Evolutionary conservation across 768 basidiomycete species (phyloP), one percentile per base, ranked within the genome.

Genomic region (Psilocybe cubensis): DNA sequence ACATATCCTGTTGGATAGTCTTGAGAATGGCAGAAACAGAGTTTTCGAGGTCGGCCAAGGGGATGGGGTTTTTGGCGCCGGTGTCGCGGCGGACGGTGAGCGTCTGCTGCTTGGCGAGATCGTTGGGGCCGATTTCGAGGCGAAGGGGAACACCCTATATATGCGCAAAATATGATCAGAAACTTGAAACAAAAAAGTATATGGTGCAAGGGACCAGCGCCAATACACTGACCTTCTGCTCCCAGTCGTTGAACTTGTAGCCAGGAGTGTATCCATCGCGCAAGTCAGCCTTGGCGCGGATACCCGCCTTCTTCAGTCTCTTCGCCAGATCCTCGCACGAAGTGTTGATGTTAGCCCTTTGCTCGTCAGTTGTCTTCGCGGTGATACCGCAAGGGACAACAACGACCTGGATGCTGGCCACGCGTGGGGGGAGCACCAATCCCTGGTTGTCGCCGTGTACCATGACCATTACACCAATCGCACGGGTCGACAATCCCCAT

Each of bases 221-320:
- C 9, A 40, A 45, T 35, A 11, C 54, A 58, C 74, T 45, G 59
- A 91, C 94, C 86, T 96, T 93, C 75, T 98, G 90, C 78, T 99
- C 97, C 95, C 96, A 98, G 67, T 98, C 94, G 70, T 98, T 97
- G 80, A 97, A 99, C 77, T 99, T 99, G 79, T 90, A 98, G 27
- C 97, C 97, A 8, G 97, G 97, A 27, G 96, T 98, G 74, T 98
- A 97, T 7, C 92, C 94, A 3, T 98, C 97, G 57, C 96, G 79
- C 60, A 95, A 77, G 77, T 99, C 97, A 1, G 93, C 93, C 73
- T 89, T 93, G 29, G 92, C 92, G 60, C 91, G 81, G 61, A 98
- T 72, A 44, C 86, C 94, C 6, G 79, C 80, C 65, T 85, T 86
- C 72, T 85, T 83, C 60, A 99, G 76, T 21, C 76, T 82, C 69